Base-by-base conservation (phyloP, 805 yeast genomes). In the Candida easanensis region DNA sequence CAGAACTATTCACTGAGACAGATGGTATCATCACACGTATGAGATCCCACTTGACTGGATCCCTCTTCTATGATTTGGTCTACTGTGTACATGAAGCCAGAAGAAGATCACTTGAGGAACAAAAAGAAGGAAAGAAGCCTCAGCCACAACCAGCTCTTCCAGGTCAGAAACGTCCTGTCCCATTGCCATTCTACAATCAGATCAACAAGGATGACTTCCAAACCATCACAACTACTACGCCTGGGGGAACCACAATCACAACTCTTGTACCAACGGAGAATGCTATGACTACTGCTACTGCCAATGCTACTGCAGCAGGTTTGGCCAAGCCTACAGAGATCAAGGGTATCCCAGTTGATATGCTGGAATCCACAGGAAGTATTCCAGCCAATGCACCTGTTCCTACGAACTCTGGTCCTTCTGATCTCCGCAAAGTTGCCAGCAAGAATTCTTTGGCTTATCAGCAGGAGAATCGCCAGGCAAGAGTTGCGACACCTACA, bases 41-140 rank as follows among this genome's bases (percentile, higher is more conserved):
- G 95, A 75, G 97, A 56, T 87, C 96, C 0, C 97, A 90, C 63
- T 70, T 90, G 53, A 85, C 97, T 0, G 96, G 93, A 1, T 88
- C 97, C 0, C 64, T 90, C 40, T 90, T 90, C 56, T 90, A 90
- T 60, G 97, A 90, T 63, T 71, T 90, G 40, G 91, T 90, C 11
- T 89, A 96, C 89, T 85, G 95, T 61, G 84, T 90, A 37, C 97
- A 90, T 63, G 97, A 90, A 58, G 97, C 96, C 1, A 73, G 95
- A 60, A 72, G 97, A 60, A 70, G 95, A 41, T 73, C 76, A 28
- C 55, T 73, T 38, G 76, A 72, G 44, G 60, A 54, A 5, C 69
- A 70, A 18, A 45, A 54, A 32, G 60, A 65, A 41, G 63, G 64
- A 23, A 54, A 57, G 26, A 39, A 53, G 28, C 61, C 58, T 4